Evolutionary conservation across 192 early-diverging fungal genomes (phyloP).

Genomic region (Mycoemilia scoparia): DNA sequence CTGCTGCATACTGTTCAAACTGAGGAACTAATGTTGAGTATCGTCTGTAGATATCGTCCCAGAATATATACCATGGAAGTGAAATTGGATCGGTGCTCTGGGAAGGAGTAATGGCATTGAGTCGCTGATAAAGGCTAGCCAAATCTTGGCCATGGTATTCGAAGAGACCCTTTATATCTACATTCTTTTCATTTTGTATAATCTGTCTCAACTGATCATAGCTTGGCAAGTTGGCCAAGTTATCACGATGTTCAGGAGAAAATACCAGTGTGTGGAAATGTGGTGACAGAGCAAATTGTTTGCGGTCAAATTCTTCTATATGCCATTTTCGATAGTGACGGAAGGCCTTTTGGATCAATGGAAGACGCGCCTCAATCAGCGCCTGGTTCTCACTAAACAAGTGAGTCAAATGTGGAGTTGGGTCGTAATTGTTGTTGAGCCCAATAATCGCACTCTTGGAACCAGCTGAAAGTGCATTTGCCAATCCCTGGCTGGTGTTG

Average conservation of each 20-base stretch:
- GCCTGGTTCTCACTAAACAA: conserved; percentile 37
- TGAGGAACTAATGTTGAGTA: conserved; percentile 27
- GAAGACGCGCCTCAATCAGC: conserved; percentile 24
- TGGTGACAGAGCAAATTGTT: conserved; percentile 27
- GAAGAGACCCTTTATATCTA: conserved; percentile 16
- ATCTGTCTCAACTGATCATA: too few relatives aligned
- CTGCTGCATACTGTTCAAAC: conserved; percentile 18
- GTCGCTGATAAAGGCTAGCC: conserved; percentile 19
- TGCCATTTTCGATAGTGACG: conserved; percentile 24
- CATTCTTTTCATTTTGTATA: too few relatives aligned
- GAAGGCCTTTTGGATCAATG: conserved; percentile 16
- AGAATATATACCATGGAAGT: conserved; percentile 47
- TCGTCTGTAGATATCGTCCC: conserved; percentile 47
- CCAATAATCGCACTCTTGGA: conserved; percentile 26
- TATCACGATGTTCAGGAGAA: conserved; percentile 28
- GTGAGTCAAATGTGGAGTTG: conserved; percentile 29
- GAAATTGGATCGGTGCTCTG: conserved; percentile 21
- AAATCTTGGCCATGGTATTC: conserved; percentile 20
- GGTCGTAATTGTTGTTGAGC: conserved; percentile 27
- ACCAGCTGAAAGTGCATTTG: too few relatives aligned
- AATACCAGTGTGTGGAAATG: conserved; percentile 30
- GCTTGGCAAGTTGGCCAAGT: too few relatives aligned
- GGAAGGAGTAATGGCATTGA: conserved; percentile 22
- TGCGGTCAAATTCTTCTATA: conserved; percentile 29
- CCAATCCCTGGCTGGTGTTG: too few relatives aligned